Evolutionary conservation across 2,329 filamentous ascomycete species (phyloP).

Genomic region (Alternaria sp.): DNA sequence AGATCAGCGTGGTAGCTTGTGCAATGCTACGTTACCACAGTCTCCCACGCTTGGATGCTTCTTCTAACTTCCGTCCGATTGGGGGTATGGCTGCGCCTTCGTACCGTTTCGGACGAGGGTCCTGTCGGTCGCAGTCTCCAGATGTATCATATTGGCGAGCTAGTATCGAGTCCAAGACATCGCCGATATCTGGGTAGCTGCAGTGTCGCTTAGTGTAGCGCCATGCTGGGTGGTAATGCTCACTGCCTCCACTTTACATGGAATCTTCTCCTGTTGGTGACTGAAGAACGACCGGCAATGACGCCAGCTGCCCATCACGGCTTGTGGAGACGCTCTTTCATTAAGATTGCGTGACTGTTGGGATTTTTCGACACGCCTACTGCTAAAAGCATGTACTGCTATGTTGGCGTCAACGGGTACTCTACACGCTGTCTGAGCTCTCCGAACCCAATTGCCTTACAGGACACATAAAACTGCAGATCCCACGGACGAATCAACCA

Average conservation of each 20-base stretch:
- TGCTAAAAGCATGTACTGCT: neutral
- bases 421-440: neutral
- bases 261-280: neutral
- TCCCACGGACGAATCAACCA: neutral
- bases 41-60: neutral
- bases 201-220: neutral
- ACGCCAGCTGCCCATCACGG: neutral
- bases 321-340: neutral
- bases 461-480: neutral
- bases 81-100: neutral
- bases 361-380: neutral
- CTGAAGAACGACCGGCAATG: neutral
- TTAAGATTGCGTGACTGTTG: neutral
- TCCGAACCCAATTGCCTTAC: neutral
- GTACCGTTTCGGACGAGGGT: neutral
- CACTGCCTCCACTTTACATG: neutral
- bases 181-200: neutral
- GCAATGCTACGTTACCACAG: neutral
- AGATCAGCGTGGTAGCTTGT: neutral
- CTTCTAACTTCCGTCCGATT: neutral
- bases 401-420: neutral
- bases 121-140: neutral
- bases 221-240: neutral
- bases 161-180: neutral
- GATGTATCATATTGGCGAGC: neutral